These are phyloP conservation scores for Citrus australasica DNA, from an alignment of 345 rosid species.

Conservation along the genomic window DNA sequence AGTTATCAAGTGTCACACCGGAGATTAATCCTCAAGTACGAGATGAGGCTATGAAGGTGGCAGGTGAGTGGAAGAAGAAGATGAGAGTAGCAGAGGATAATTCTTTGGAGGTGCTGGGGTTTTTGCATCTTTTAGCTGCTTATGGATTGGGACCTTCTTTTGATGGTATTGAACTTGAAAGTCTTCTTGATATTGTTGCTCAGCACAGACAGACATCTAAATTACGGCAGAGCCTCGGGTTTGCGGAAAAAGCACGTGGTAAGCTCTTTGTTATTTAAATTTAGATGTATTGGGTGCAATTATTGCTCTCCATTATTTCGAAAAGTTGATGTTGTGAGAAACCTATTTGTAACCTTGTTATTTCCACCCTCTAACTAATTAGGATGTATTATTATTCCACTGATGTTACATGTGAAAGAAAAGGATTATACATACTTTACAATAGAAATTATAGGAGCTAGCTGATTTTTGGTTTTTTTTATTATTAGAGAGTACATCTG, in stretches of 20 bases:
- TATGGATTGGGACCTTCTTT: slow-evolving; percentile 35
- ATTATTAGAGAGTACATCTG: not conserved
- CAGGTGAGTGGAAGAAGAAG: slow-evolving; percentile 38
- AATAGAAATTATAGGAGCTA: not conserved
- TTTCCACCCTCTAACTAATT: not conserved
- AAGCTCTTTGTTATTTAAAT: slow-evolving; percentile 1
- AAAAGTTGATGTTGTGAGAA: not conserved
- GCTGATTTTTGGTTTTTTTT: not conserved
- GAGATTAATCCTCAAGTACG: slow-evolving; percentile 25
- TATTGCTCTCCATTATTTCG: not conserved
- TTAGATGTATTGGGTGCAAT: not conserved
- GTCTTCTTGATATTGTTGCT: slow-evolving; percentile 27
- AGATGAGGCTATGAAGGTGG: slow-evolving; percentile 38
- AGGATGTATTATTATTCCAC: not conserved
- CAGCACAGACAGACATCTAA: slow-evolving; percentile 29
- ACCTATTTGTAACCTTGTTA: not conserved
- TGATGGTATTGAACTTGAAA: slow-evolving; percentile 22
- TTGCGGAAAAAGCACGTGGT: slow-evolving; percentile 34
- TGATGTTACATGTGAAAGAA: not conserved
- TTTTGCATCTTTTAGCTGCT: slow-evolving; percentile 42
- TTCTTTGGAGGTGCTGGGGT: slow-evolving; percentile 39
- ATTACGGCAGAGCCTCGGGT: slow-evolving; percentile 29
- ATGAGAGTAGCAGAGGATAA: slow-evolving; percentile 24
- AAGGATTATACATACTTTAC: not conserved
- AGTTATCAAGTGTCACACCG: slow-evolving; percentile 36